phyloP scores from a whole-genome alignment of 2,329 filamentous ascomycete genomes.

The Coniochaeta sp. region DNA sequence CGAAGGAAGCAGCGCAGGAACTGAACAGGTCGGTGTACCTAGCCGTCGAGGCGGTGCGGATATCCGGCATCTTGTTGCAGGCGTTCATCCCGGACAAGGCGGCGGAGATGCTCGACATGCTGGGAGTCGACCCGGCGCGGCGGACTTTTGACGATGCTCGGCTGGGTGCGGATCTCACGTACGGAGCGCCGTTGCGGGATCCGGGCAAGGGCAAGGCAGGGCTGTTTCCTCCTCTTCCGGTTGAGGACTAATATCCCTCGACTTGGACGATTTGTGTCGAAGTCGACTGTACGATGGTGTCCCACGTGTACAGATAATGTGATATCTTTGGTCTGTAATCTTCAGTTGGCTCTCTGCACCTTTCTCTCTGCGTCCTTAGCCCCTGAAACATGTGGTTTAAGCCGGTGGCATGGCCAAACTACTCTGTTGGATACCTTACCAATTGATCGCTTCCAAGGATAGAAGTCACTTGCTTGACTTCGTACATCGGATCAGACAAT shows the following conservation, averaged over 20 bases:
- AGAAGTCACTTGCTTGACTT: neutral
- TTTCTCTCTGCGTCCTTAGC: neutral
- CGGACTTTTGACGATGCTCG: conserved; percentile 57
- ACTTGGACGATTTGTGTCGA: neutral
- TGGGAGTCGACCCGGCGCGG: conserved; percentile 60
- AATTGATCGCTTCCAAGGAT: too few species aligned
- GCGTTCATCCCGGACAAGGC: conserved; percentile 85
- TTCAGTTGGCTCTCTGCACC: too few species aligned
- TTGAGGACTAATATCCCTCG: conserved; percentile 19
- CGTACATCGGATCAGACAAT: neutral
- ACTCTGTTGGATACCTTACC: too few species aligned
- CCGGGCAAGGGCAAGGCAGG: conserved; percentile 29
- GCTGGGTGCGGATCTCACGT: conserved; percentile 59
- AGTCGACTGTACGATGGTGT: neutral
- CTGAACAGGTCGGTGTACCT: conserved; percentile 59
- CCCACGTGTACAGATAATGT: neutral
- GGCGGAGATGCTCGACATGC: conserved; percentile 61
- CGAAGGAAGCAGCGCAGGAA: conserved; percentile 6
- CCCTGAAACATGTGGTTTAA: neutral
- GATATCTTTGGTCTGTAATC: neutral
- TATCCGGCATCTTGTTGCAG: conserved; percentile 78
- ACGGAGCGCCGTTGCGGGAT: conserved; percentile 45
- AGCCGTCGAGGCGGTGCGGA: conserved; percentile 67
- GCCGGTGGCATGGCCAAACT: neutral
- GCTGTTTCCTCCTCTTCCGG: conserved; percentile 43